These are phyloP conservation scores for Luffa acutangula DNA, from an alignment of 306 rosid genomes.

Conservation along the genomic window DNA sequence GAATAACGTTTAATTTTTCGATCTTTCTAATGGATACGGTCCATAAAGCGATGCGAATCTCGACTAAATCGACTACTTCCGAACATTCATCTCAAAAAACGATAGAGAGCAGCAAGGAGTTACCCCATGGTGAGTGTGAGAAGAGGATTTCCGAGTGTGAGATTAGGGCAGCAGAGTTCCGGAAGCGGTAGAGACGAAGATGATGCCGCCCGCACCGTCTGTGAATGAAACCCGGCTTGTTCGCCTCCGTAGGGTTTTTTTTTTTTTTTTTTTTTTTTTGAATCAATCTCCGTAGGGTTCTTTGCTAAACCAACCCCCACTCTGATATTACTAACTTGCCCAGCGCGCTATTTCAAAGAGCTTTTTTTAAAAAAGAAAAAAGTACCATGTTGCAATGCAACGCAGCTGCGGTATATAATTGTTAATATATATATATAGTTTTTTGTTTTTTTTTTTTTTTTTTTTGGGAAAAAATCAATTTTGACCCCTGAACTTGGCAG, in stretches of 20 bases:
- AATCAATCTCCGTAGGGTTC: background rate
- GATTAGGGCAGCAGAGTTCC: background rate
- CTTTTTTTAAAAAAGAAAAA: no score
- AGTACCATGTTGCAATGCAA: no score
- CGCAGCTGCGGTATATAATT: no score
- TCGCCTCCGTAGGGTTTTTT: background rate
- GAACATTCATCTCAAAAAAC: background rate
- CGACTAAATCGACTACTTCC: background rate
- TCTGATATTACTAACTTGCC: background rate
- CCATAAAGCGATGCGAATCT: background rate
- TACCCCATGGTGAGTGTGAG: slow-evolving; percentile 38
- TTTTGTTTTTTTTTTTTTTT: no score
- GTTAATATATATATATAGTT: no score
- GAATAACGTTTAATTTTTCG: background rate
- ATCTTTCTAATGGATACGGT: background rate
- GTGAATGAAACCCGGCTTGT: slow-evolving; percentile 16
- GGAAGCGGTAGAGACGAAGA: background rate
- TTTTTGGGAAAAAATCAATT: no score
- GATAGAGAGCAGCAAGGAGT: background rate
- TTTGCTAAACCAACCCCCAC: background rate
- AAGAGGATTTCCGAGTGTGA: background rate
- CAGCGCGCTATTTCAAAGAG: background rate
- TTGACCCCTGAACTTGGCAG: no score
- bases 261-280: no score
- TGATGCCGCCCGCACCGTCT: slow-evolving; percentile 4